phyloP scores from a whole-genome alignment of 139 green algal genomes.

The Ettlia oleoabundans region DNA sequence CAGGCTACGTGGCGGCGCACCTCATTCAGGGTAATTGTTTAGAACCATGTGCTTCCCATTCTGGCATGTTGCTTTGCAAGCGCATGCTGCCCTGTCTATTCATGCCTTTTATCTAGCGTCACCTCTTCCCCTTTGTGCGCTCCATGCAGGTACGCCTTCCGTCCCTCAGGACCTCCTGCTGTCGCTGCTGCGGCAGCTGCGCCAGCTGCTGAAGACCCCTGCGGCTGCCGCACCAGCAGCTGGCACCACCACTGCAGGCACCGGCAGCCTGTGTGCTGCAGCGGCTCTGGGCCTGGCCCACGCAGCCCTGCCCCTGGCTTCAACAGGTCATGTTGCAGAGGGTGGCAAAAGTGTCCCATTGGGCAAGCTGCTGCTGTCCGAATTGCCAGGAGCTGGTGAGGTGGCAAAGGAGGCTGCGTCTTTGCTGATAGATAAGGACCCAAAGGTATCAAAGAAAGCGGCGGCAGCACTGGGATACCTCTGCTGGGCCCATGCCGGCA shows the following conservation, averaged over 20 bases:
- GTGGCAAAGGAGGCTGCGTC: background rate
- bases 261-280: background rate
- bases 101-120: too few relatives aligned
- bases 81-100: too few relatives aligned
- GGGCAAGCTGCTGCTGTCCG: conserved; percentile 23
- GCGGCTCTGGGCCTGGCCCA: conserved; percentile 12
- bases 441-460: conserved; percentile 54
- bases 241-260: conserved; percentile 3
- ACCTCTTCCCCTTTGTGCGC: background rate
- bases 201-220: conserved; percentile 22
- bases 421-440: conserved; percentile 51
- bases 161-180: background rate
- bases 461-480: conserved; percentile 49
- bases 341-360: too few relatives aligned
- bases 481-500: background rate
- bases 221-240: background rate
- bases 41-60: background rate
- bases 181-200: conserved; percentile 16
- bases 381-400: conserved; percentile 19
- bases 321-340: background rate
- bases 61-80: too few relatives aligned
- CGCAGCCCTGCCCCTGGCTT: conserved; percentile 1
- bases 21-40: background rate
- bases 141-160: conserved; percentile 26
- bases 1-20: conserved; percentile 65